Evolutionary conservation across 768 basidiomycete genomes (phyloP), one percentile per base, ranked within the genome.

Genomic region (Polyporus arcularius): DNA sequence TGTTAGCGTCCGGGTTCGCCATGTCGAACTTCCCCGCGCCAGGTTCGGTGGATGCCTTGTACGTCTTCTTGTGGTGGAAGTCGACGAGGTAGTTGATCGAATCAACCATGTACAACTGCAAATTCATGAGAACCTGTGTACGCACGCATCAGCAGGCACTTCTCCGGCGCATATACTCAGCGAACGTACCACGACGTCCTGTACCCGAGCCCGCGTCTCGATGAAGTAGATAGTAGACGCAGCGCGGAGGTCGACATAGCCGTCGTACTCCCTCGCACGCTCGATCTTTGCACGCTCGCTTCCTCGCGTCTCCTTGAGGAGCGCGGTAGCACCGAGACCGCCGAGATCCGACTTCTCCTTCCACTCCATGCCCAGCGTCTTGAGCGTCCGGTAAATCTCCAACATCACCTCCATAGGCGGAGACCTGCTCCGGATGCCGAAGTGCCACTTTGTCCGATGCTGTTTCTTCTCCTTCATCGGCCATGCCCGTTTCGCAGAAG

Each of bases 361-460:
- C 97, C 97, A 99, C 75, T 99, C 94, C 93, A 98, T 96, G 15
- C 90, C 92, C 18, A 98, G 80, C 61, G 87, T 79, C 75, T 90
- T 89, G 52, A 99, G 77, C 45, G 96, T 97, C 62, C 92, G 80
- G 75, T 99, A 98, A 53, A 99, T 97, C 81, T 98, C 96, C 28
- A 97, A 77, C 96, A 99, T 98, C 26, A 99, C 96, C 74, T 99
- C 97, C 92, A 98, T 96, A 21, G 96, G 97, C 35, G 95, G 93
- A 59, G 88, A 90, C 60, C 96, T 82, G 67, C 92, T 95, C 35
- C 97, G 84, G 42, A 99, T 98, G 8, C 97, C 97, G 70, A 98
- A 99, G 72, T 99, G 97, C 97, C 97, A 98, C 64, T 94, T 89
- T 15, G 90, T 90, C 62, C 89, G 86, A 61, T 89, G 86, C 56